Conservation (phyloP, 352 stramenopile species). For the Globisporangium cystogenes region DNA sequence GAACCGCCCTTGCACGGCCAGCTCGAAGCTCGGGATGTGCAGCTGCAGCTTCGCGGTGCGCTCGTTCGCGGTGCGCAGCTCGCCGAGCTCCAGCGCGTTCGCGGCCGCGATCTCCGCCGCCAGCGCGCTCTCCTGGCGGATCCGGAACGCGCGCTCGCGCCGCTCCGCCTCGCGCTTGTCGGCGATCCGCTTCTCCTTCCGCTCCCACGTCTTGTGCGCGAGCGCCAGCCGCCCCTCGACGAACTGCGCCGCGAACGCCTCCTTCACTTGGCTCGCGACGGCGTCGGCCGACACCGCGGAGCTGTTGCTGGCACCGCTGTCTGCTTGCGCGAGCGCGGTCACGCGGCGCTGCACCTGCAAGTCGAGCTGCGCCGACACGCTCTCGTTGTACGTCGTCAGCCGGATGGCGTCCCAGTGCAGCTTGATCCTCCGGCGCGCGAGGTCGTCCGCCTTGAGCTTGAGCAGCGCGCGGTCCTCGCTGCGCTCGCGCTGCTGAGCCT, state of each 20-base stretch:
- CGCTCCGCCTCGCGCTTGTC: conserved; percentile 39
- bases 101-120: conserved; percentile 26
- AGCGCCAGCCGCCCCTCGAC: conserved; percentile 49
- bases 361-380: conserved; percentile 57
- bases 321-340: conserved; percentile 23
- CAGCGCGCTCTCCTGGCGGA: conserved; percentile 44
- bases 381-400: conserved; percentile 63
- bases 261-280: conserved; percentile 34
- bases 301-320: neutral
- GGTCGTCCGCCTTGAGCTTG: conserved; percentile 28
- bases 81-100: conserved; percentile 26
- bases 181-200: conserved; percentile 43
- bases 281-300: conserved; percentile 11
- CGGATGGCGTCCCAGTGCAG: conserved; percentile 53
- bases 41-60: conserved; percentile 25
- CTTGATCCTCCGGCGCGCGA: conserved; percentile 29
- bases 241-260: conserved; percentile 47
- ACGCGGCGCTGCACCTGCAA: conserved; percentile 50
- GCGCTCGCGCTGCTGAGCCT: conserved; percentile 21
- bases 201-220: conserved; percentile 65
- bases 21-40: conserved; percentile 56
- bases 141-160: conserved; percentile 39
- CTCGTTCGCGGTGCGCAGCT: conserved; percentile 25
- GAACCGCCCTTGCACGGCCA: conserved; percentile 30
- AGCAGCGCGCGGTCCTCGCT: conserved; percentile 31